Conservation (phyloP, 768 basidiomycete species). For the Erythrobasidium yunnanense region DNA sequence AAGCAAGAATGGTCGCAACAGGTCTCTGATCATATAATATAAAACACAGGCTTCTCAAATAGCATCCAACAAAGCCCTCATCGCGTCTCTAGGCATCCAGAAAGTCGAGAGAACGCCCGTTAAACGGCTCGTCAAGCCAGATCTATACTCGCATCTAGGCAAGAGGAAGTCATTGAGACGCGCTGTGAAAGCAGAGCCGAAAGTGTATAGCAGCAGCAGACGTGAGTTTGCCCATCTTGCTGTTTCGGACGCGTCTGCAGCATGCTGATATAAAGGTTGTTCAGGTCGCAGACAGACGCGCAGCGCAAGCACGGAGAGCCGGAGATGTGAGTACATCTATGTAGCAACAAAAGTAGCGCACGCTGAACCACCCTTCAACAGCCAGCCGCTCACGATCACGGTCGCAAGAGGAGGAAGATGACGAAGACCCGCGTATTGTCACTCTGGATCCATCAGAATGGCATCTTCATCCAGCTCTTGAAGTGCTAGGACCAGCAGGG, state of each 20-base stretch:
- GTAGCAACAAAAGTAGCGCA: no score
- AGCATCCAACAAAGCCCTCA: background rate
- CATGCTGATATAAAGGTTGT: background rate
- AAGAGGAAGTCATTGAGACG: background rate
- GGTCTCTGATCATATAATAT: background rate
- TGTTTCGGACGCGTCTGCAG: no score
- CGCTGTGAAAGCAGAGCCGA: background rate
- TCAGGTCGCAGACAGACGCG: background rate
- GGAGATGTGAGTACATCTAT: background rate
- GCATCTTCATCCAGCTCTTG: background rate
- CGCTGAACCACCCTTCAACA: no score
- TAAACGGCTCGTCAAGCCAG: background rate
- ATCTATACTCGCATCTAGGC: background rate
- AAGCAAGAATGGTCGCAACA: background rate
- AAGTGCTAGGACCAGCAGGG: background rate
- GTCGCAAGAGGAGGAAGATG: background rate
- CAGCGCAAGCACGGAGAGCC: background rate
- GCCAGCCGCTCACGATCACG: background rate
- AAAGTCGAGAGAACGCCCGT: background rate
- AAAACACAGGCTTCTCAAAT: background rate
- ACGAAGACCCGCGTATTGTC: background rate
- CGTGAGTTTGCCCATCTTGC: background rate
- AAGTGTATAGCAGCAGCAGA: background rate
- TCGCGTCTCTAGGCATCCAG: background rate
- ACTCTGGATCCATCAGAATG: background rate